These are phyloP conservation scores for Kodamaea restingae DNA, from an alignment of 805 yeast genomes.

Conservation along the genomic window DNA sequence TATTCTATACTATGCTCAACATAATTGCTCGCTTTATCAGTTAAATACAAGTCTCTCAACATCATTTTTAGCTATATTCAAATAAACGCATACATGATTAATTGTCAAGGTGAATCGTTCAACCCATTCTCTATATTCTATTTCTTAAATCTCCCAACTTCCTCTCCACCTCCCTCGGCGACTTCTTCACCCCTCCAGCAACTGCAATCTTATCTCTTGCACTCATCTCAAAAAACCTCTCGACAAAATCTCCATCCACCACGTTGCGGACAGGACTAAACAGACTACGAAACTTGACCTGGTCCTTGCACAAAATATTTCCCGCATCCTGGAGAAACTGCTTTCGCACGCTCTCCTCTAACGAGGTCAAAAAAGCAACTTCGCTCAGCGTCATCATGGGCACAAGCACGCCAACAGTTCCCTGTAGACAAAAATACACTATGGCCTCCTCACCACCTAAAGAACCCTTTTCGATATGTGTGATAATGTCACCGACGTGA, in stretches of 20 bases:
- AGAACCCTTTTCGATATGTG: slow-evolving; percentile 51
- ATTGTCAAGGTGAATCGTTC: too few species aligned
- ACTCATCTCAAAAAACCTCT: slow-evolving; percentile 42
- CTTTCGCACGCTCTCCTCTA: slow-evolving; percentile 47
- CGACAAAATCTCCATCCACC: slow-evolving; percentile 87
- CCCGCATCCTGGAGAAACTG: slow-evolving; percentile 16
- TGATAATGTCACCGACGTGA: slow-evolving; percentile 67
- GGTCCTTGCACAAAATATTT: slow-evolving; percentile 62
- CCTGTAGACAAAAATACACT: slow-evolving; percentile 73
- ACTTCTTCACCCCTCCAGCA: slow-evolving; percentile 41
- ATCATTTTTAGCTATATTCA: too few species aligned
- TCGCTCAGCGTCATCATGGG: slow-evolving; percentile 68
- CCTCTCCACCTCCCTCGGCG: slow-evolving; percentile 47
- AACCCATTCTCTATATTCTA: slow-evolving; percentile 24
- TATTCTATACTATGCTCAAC: too few species aligned
- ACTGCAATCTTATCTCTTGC: slow-evolving; percentile 33
- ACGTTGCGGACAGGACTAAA: slow-evolving; percentile 75
- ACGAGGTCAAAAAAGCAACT: slow-evolving; percentile 48
- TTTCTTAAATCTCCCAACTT: slow-evolving; percentile 51
- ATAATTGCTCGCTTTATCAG: too few species aligned
- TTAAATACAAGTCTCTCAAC: too few species aligned
- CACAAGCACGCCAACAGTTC: slow-evolving; percentile 68
- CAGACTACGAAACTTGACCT: slow-evolving; percentile 65
- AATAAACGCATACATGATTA: too few species aligned
- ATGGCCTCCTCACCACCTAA: slow-evolving; percentile 63